phyloP scores from a whole-genome alignment of 2,329 filamentous ascomycete species.

The Karstenula rhodostoma region DNA sequence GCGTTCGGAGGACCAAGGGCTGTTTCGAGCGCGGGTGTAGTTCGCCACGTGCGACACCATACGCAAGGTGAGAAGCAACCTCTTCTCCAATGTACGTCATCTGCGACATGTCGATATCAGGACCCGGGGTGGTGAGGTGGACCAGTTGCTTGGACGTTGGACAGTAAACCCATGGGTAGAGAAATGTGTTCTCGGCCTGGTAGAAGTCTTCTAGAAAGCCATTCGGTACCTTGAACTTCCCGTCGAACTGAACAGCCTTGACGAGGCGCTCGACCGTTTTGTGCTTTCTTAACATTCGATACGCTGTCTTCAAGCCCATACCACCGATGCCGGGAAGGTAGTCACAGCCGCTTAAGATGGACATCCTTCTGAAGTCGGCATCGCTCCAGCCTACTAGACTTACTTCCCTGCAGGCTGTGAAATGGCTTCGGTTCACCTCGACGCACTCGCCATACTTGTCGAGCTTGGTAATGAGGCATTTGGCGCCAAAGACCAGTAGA shows the following conservation, averaged over 20 bases:
- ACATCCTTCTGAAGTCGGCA: slow-evolving; percentile 90
- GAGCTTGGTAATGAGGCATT: slow-evolving; percentile 88
- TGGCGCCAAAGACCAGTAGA: slow-evolving; percentile 92
- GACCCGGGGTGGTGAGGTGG: slow-evolving; percentile 73
- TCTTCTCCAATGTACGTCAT: slow-evolving; percentile 83
- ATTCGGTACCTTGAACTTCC: slow-evolving; percentile 79
- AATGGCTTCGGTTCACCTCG: slow-evolving; percentile 88
- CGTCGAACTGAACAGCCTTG: slow-evolving; percentile 85
- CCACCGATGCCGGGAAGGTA: slow-evolving; percentile 87
- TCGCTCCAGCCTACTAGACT: slow-evolving; percentile 93
- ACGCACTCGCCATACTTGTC: slow-evolving; percentile 93
- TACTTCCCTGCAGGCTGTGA: slow-evolving; percentile 86
- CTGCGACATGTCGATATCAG: slow-evolving; percentile 69
- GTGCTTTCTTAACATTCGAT: slow-evolving; percentile 88
- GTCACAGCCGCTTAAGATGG: slow-evolving; percentile 94
- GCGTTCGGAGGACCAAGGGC: slow-evolving; percentile 54
- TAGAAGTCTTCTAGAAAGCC: slow-evolving; percentile 83
- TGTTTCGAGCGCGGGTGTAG: slow-evolving; percentile 90
- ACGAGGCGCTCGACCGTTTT: slow-evolving; percentile 85
- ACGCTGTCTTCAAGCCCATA: slow-evolving; percentile 91
- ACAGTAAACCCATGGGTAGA: slow-evolving; percentile 95
- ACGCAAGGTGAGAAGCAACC: slow-evolving; percentile 73
- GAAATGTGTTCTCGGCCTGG: slow-evolving; percentile 89
- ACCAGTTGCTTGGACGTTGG: slow-evolving; percentile 75
- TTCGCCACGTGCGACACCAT: slow-evolving; percentile 79